These are phyloP conservation scores for Entomortierella chlamydospora DNA, from an alignment of 192 early-diverging fungal species.

Conservation along the genomic window DNA sequence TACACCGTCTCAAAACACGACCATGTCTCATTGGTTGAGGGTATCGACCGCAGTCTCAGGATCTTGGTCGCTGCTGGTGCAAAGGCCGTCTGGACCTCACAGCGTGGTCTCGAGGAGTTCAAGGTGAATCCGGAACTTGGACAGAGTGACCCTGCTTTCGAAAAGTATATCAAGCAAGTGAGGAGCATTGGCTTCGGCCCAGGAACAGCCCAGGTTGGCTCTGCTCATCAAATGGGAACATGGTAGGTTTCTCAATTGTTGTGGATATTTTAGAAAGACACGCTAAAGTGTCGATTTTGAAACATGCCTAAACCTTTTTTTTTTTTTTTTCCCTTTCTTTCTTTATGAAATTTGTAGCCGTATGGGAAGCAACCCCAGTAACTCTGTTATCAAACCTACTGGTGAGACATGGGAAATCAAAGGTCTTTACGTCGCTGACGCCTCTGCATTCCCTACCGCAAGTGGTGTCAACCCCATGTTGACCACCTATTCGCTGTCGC, in stretches of 20 bases:
- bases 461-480: conserved; percentile 79
- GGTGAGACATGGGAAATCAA: conserved; percentile 82
- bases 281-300: conserved; percentile 4
- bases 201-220: conserved; percentile 53
- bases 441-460: conserved; percentile 76
- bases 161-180: conserved; percentile 33
- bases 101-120: conserved; percentile 60
- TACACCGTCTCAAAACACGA: conserved; percentile 69
- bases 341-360: conserved; percentile 60
- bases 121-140: conserved; percentile 51
- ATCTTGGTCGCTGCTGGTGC: conserved; percentile 77
- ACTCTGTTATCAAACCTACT: conserved; percentile 71
- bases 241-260: conserved; percentile 52
- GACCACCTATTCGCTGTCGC: conserved; percentile 40
- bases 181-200: conserved; percentile 44
- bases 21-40: conserved; percentile 54
- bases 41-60: conserved; percentile 56
- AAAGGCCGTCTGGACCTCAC: conserved; percentile 63
- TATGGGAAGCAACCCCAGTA: conserved; percentile 68
- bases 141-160: conserved; percentile 48
- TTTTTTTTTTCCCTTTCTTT: background rate
- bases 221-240: conserved; percentile 77
- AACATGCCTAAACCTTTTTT: background rate
- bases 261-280: background rate
- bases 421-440: conserved; percentile 79